Base-by-base conservation (phyloP, 1,284 basidiomycete genomes). In the Melampsora abietis-canadensis region DNA sequence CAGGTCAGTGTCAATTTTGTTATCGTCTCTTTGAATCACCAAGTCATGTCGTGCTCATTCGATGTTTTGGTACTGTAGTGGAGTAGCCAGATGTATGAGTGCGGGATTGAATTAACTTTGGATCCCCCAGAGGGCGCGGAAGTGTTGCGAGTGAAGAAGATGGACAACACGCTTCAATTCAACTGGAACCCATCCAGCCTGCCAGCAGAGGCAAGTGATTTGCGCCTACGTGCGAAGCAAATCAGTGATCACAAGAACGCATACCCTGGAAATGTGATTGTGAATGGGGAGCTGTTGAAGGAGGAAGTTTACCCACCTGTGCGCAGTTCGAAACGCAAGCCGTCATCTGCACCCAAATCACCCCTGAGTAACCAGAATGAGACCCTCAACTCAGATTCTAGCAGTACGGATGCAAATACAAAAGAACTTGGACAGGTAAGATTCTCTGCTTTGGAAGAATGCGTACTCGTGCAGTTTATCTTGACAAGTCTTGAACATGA, bases 31-130 rank as follows among this genome's bases (percentile, higher is more conserved):
- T 19, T 24, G 59, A n/a, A 44, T 27, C 59, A 2, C 62, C 7
- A 14, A 47, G 30, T 51, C 5, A 3, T 34, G 51, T 27, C 57
- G 17, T 30, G 3, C 46, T 47, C 65, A 19, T 19, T 21, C 54
- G n/a, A 8, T 27, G 4, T 54, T 54, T 54, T 54, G 4, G 27
- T 27, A 27, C 10, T 30, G 30, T 27, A 74, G 70, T 74, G 70
- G 70, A 74, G 70, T 47, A 63, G 65, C 15, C 47, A 74, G 59
- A 74, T 74, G 70, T 74, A 66, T 66, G 47, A 62, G 27, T 40
- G 30, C 61, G 70, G 70, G 17, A 74, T 74, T 30, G 70, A 74
- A 27, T 60, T 74, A 30, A 66, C 24, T 34, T 31, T 74, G 40
- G 54, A 74, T 21, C 70, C 70, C 24, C n/a, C 63, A 24, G 57